Base-by-base conservation (phyloP, 192 early-diverging fungal genomes). In the Chytriomyces hyalinus region DNA sequence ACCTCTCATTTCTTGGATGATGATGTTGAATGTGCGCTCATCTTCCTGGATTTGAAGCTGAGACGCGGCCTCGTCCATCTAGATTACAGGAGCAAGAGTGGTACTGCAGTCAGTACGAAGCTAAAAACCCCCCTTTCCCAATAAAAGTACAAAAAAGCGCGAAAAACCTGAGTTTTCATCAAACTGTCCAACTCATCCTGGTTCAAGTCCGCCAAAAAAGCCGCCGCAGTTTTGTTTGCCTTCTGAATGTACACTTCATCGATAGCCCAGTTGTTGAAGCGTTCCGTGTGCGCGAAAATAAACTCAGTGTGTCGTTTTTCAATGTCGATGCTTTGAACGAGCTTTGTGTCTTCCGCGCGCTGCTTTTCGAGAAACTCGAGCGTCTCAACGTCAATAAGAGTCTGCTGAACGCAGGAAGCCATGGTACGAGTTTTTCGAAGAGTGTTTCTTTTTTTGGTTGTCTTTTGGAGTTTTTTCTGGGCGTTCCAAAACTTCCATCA, bases 361-460 rank as follows among this genome's bases (percentile, higher is more conserved):
- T 59, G 57, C 57, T 15, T 59, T 15, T 15, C 57, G 57, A 59
- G 57, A 20, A 59, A 59, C 1, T 15, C 57, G 57, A 59, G 57
- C 57, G 57, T 59, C 57, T 15, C 57, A 20, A n/a, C 57, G 57
- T 59, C 57, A 20, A 59, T 59, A 20, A 59, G 57, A 15, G 57
- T 59, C 57, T 59, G 57, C 57, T 59, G 13, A 36, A 15, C 20
- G 57, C 57, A 20, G 15, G 15, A 59, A 1, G 57, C 57, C 20
- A 20, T 20, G 13, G 1, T 20, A 20, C 20, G 0, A 59, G 20
- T 15, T 59, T 20, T 59, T 59, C 57, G 13, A 20, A 20, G 20
- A 59, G 57, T 20, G 13, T 3, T 59, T 59, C 57, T 59, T 59
- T 59, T 59, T 20, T 59, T 59, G 13, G 15, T 59, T 88, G 87